These are phyloP conservation scores for Cantharellus cinnabarinus DNA, from an alignment of 768 basidiomycete genomes.

Conservation along the genomic window DNA sequence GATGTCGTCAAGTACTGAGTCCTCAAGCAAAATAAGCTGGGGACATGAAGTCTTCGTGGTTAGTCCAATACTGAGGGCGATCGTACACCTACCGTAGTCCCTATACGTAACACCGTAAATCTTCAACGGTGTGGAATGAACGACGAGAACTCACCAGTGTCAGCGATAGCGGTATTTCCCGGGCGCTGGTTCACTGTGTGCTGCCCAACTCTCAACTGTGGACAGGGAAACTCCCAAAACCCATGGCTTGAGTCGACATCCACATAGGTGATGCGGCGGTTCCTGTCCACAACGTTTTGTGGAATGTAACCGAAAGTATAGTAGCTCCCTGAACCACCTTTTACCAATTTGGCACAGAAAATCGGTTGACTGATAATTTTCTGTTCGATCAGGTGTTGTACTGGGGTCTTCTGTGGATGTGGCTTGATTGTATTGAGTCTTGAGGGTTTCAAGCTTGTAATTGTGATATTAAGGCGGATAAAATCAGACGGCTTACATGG, in stretches of 20 bases:
- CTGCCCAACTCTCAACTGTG: neutral
- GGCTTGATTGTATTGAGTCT: neutral
- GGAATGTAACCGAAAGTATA: slow-evolving; percentile 6
- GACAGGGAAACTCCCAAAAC: slow-evolving; percentile 5
- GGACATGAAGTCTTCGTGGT: slow-evolving; percentile 1
- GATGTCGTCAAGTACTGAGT: slow-evolving; percentile 1
- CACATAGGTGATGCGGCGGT: neutral
- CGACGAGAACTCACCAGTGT: neutral
- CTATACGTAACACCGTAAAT: neutral
- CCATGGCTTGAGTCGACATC: slow-evolving; percentile 1
- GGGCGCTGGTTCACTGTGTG: neutral
- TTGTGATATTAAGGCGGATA: neutral
- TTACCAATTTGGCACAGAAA: slow-evolving; percentile 7
- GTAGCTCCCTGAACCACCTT: slow-evolving; percentile 3
- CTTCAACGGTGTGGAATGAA: neutral
- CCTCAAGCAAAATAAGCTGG: slow-evolving; percentile 1
- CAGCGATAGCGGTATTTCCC: slow-evolving; percentile 4
- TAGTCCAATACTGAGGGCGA: neutral
- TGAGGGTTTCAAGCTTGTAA: neutral
- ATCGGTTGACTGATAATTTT: slow-evolving; percentile 2
- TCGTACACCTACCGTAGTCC: neutral
- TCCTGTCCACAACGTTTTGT: neutral
- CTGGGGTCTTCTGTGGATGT: slow-evolving; percentile 2
- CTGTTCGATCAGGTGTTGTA: slow-evolving; percentile 6
- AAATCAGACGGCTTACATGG: neutral